These are phyloP conservation scores for Dioszegia crocea DNA, from an alignment of 768 basidiomycete genomes.

Conservation along the genomic window DNA sequence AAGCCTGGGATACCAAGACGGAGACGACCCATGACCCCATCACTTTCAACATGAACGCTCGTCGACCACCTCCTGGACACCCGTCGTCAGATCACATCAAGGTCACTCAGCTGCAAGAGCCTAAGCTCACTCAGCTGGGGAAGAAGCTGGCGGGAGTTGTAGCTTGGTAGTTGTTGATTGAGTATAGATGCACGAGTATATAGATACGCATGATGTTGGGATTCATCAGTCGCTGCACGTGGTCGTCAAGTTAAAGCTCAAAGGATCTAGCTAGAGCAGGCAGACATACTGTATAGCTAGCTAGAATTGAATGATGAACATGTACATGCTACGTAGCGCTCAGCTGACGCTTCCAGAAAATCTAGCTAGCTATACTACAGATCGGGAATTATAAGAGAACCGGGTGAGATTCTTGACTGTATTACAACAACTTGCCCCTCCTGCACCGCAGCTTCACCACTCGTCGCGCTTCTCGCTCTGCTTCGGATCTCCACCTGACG, in stretches of 20 bases:
- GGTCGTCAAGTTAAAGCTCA: too few relatives aligned
- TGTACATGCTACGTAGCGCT: too few relatives aligned
- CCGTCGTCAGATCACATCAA: slow-evolving; percentile 1
- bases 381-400: not conserved
- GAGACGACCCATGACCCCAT: slow-evolving; percentile 16
- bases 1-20: slow-evolving; percentile 22
- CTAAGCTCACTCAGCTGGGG: slow-evolving; percentile 3
- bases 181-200: too few relatives aligned
- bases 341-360: too few relatives aligned
- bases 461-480: not conserved
- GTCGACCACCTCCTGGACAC: slow-evolving; percentile 6
- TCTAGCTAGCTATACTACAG: slow-evolving; percentile 1
- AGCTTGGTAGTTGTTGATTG: slow-evolving; percentile 2
- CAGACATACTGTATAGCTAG: too few relatives aligned
- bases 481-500: not conserved
- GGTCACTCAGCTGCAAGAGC: slow-evolving; percentile 14
- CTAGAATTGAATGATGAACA: too few relatives aligned
- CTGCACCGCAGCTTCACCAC: not conserved
- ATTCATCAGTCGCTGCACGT: too few relatives aligned
- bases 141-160: slow-evolving; percentile 11
- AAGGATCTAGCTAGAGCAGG: too few relatives aligned
- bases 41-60: slow-evolving; percentile 7
- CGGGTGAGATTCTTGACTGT: not conserved
- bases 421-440: not conserved
- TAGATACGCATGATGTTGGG: too few relatives aligned